A percentile compares a stretch with the other conserved stretches of the same genome.
Conservation (phyloP, 257 asterid species). For the Lavandula angustifolia region DNA sequence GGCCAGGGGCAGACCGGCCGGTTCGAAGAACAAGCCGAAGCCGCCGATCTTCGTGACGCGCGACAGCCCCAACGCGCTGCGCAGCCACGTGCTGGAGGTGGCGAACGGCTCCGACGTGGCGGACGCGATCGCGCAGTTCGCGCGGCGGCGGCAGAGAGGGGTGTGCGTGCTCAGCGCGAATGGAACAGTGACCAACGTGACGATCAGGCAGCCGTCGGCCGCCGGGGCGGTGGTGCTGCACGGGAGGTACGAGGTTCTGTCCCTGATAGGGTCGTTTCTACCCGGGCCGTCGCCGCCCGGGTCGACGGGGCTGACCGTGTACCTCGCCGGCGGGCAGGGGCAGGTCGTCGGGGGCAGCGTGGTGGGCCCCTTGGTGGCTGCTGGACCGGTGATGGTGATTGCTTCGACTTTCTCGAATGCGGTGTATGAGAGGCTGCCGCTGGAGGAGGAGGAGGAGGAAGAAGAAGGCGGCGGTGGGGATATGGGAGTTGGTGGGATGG, state of each 20-base stretch:
- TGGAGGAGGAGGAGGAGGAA: constrained; percentile 64
- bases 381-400: constrained; percentile 71
- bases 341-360: constrained; percentile 72
- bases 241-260: constrained; percentile 62
- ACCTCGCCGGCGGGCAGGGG: constrained; percentile 66
- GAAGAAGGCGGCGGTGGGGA: constrained; percentile 31
- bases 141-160: constrained; percentile 54
- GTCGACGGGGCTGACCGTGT: constrained; percentile 60
- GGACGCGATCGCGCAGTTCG: constrained; percentile 64
- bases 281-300: constrained; percentile 77
- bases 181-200: constrained; percentile 61
- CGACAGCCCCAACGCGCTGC: constrained; percentile 70
- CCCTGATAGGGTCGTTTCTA: constrained; percentile 60
- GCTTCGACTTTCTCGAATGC: constrained; percentile 71
- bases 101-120: constrained; percentile 63
- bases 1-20: constrained; percentile 63
- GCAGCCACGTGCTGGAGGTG: constrained; percentile 69
- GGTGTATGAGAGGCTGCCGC: constrained; percentile 62
- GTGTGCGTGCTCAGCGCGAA: constrained; percentile 67
- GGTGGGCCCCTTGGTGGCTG: constrained; percentile 58
- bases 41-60: constrained; percentile 63
- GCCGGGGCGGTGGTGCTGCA: constrained; percentile 63
- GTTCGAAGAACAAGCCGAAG: constrained; percentile 66
- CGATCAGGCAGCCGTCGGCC: constrained; percentile 61
- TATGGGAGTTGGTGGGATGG: constrained; percentile 25